A percentile compares a stretch with the other conserved stretches of the same genome.
Conservation (phyloP, 768 basidiomycete genomes). For the Trametes cinnabarina region DNA sequence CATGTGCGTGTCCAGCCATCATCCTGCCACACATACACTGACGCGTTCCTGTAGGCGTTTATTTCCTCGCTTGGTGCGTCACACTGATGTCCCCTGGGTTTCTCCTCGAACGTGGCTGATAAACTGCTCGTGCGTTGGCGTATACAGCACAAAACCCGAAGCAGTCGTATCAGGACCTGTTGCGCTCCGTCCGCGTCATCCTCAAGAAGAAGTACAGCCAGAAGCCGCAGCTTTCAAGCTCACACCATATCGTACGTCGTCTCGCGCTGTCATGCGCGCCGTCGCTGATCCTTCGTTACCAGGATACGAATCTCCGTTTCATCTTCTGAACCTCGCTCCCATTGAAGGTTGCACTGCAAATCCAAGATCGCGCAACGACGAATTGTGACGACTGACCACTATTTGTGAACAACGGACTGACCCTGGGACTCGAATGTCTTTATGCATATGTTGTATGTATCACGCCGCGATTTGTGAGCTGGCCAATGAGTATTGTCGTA, state of each 20-base stretch:
- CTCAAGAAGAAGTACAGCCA: constrained; percentile 61
- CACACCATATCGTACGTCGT: constrained; percentile 59
- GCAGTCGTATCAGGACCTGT: constrained; percentile 60
- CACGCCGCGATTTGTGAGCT: background rate
- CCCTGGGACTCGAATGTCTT: no score
- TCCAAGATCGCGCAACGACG: no score
- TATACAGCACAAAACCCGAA: constrained; percentile 42
- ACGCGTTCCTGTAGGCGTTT: constrained; percentile 45
- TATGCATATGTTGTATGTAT: background rate
- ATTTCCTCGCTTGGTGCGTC: constrained; percentile 51
- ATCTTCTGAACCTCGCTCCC: background rate
- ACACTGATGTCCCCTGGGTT: background rate
- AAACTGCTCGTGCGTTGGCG: background rate
- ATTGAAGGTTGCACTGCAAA: no score
- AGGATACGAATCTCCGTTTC: constrained; percentile 12
- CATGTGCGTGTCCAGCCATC: constrained; percentile 45
- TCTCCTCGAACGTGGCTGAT: background rate
- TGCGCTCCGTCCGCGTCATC: constrained; percentile 55
- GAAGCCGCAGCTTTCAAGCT: constrained; percentile 71
- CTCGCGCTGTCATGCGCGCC: no score
- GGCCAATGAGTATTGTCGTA: background rate
- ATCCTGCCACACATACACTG: background rate
- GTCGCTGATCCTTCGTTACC: no score
- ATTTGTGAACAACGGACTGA: background rate
- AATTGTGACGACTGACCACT: background rate